Base-by-base conservation (phyloP, 495 filamentous ascomycete species). In the Filosporella fistucella region DNA sequence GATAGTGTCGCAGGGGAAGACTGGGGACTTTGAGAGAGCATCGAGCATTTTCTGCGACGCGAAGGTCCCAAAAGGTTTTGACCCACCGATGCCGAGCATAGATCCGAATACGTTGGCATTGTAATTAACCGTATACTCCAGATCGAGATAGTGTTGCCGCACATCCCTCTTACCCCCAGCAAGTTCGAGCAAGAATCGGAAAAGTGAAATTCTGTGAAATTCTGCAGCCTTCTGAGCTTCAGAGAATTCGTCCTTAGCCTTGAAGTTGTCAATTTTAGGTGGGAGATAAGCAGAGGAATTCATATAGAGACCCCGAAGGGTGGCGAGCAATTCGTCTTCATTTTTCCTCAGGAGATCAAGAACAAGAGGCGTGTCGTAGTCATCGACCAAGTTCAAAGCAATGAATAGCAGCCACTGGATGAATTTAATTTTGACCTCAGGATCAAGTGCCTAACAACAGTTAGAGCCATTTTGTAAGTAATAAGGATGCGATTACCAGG, bases 391-490 rank as follows among this genome's bases (percentile, higher is more conserved):
- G 34, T 23, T 37, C n/a, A 47, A 22, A 20, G 9, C 28, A 28
- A 38, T 47, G 34, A 47, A 38, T 29, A 38, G 21, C 37, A 47
- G 32, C 45, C 4, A 26, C 22, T 47, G 33, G 20, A 21, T 13
- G n/a, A 47, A 26, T 39, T 18, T 37, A n/a, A 6, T 39, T 16
- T 17, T 10, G 33, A 37, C 45, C 22, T 5, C 11, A 37, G 32
- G 32, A 47, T 37, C 17, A 38, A 28, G 22, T 14, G 4, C 22
- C 33, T 47, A 28, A 29, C n/a, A 26, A 38, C 3, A 28, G 24
- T 47, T n/a, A 47, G 45, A 13, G 22, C n/a, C 33, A 39, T 14
- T 47, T 14, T 22, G 29, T 39, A 20, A 38, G 22, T 25, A 29
- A 14, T 38, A 25, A 18, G 17, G 23, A 13, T 24, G 20, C 9